Conservation (phyloP, 352 stramenopile species). For the Paralagenidium karlingii region DNA sequence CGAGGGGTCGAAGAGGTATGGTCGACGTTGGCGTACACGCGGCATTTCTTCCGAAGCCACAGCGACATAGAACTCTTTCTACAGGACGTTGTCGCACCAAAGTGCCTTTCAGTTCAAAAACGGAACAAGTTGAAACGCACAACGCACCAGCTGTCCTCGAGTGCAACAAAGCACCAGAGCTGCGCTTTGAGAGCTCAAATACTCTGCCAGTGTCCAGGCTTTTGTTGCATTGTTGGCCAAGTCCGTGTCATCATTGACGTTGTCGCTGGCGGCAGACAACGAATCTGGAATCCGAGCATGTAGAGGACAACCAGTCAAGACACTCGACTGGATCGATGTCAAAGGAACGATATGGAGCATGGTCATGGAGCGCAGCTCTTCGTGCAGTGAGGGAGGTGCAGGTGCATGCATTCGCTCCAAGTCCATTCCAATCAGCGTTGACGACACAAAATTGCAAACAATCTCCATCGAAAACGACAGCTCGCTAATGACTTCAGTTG, state of each 20-base stretch:
- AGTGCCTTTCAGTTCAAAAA: slow-evolving; percentile 2
- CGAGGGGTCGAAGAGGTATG: neutral
- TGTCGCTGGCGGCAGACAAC: too few species aligned
- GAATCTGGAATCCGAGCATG: too few species aligned
- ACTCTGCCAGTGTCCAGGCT: slow-evolving; percentile 5
- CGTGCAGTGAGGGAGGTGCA: slow-evolving; percentile 7
- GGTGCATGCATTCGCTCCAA: neutral
- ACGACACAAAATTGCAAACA: slow-evolving; percentile 13
- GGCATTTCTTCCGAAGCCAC: slow-evolving; percentile 1
- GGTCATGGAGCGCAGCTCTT: slow-evolving; percentile 7
- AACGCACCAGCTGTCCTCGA: too few species aligned
- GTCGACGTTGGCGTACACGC: neutral
- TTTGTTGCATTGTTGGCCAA: slow-evolving; percentile 2
- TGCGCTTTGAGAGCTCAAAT: too few species aligned
- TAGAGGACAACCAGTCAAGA: slow-evolving; percentile 25
- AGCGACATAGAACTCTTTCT: neutral
- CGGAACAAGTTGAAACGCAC: too few species aligned
- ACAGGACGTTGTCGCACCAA: slow-evolving; percentile 7
- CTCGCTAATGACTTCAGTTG: neutral
- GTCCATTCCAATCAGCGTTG: neutral
- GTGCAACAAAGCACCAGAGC: too few species aligned
- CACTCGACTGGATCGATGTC: slow-evolving; percentile 15
- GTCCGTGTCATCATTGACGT: neutral
- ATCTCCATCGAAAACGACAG: slow-evolving; percentile 7
- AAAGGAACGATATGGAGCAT: slow-evolving; percentile 20